Conservation (phyloP, 2,329 filamentous ascomycete species). For the Venturia oleaginea region DNA sequence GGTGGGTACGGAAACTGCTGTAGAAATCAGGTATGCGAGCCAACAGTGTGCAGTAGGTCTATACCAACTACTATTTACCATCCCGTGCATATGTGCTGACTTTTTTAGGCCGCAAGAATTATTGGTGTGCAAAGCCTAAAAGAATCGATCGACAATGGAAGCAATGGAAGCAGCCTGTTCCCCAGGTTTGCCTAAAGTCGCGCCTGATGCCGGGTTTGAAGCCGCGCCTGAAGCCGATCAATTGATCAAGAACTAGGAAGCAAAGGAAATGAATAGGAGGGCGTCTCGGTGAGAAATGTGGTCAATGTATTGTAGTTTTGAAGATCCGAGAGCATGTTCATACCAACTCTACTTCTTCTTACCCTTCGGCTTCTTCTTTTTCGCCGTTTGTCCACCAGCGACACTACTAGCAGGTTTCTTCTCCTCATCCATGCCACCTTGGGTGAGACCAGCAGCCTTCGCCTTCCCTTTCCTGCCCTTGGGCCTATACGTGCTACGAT, state of each 20-base stretch:
- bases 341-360: slow-evolving; percentile 6
- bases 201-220: no score
- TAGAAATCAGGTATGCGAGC: no score
- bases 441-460: slow-evolving; percentile 36
- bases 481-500: slow-evolving; percentile 79
- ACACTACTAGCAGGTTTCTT: background rate
- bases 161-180: no score
- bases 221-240: no score
- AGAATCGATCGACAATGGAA: no score
- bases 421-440: slow-evolving; percentile 12
- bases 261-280: background rate
- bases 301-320: background rate
- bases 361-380: slow-evolving; percentile 12
- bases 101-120: no score
- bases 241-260: background rate
- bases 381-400: slow-evolving; percentile 1
- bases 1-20: no score
- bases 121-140: no score
- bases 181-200: no score
- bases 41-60: no score
- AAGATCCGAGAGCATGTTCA: background rate
- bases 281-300: background rate
- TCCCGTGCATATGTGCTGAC: no score
- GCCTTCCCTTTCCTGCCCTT: slow-evolving; percentile 91
- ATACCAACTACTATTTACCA: no score